Evolutionary conservation across 176 grass and related monocot genomes (phyloP), one percentile per base, ranked within the genome.

Genomic region (Miscanthus lutarioriparius): DNA sequence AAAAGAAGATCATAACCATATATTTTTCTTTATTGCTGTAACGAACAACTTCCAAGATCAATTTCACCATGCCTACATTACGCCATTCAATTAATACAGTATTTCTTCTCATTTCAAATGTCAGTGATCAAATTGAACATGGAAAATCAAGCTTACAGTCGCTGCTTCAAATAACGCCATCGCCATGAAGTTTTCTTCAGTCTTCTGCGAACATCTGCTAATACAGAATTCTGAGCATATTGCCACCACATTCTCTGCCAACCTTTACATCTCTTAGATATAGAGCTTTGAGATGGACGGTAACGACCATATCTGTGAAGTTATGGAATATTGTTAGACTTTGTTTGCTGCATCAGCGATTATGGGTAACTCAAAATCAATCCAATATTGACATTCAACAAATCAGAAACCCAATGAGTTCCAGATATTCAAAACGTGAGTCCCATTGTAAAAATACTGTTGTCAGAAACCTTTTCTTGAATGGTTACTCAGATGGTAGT

Each of bases 191-290:
- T 89, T 89, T 90, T 98, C 82, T 79, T 87, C 86, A 92, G 63
- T 84, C 79, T 93, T 93, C 77, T 84, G 69, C 37, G 51, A 86
- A 98, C 89, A 78, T 98, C 92, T 41, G 91, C 77, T 72, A 87
- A 90, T 72, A 95, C 81, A 61, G 92, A 95, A 23, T 88, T 66
- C 86, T 77, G 67, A 67, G 92, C 92, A 89, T 98, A 98, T 22
- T 87, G 92, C 96, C 96, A 98, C 91, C 89, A 95, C 72, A 75
- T 87, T 84, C 22, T 91, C 73, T 98, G 91, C 96, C 96, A 98
- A 78, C 96, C 96, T 93, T 90, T 81, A 78, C 67, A 67, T 75
- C 77, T 95, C 83, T 83, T 90, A 67, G 83, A 87, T 80, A 95
- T 89, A 80, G 83, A 91, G 19, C 45, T 95, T 75, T 93, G 89